These are phyloP conservation scores for Syncephalastrum contaminatum DNA, from an alignment of 371 early-diverging fungal genomes.

Conservation along the genomic window DNA sequence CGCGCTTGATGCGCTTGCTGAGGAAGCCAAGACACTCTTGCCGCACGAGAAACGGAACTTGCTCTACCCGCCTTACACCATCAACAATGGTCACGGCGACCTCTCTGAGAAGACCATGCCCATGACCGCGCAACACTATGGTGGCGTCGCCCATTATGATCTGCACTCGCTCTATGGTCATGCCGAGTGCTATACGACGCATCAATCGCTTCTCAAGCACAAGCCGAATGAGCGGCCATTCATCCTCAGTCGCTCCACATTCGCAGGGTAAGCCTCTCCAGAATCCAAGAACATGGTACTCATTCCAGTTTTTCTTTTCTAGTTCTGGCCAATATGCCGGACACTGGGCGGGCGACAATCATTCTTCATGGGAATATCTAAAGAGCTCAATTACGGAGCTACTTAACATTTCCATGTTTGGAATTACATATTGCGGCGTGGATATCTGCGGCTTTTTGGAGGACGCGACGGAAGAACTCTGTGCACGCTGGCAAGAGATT, in stretches of 20 bases:
- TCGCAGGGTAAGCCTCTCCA: slow-evolving; percentile 41
- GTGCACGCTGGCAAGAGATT: slow-evolving; percentile 70
- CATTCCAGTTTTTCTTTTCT: background rate
- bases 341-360: slow-evolving; percentile 64
- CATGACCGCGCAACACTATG: slow-evolving; percentile 55
- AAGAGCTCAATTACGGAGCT: slow-evolving; percentile 57
- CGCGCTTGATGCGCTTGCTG: slow-evolving; percentile 19
- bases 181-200: slow-evolving; percentile 53
- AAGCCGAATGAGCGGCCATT: slow-evolving; percentile 63
- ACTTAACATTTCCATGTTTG: slow-evolving; percentile 68
- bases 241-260: slow-evolving; percentile 70
- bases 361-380: slow-evolving; percentile 52
- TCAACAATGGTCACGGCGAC: slow-evolving; percentile 33
- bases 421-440: slow-evolving; percentile 66
- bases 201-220: slow-evolving; percentile 29
- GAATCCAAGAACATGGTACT: too few species aligned
- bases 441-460: slow-evolving; percentile 74
- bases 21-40: slow-evolving; percentile 20
- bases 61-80: slow-evolving; percentile 35
- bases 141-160: slow-evolving; percentile 56
- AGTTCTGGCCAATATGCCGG: slow-evolving; percentile 57
- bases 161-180: slow-evolving; percentile 69
- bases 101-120: slow-evolving; percentile 58
- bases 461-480: slow-evolving; percentile 54
- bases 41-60: slow-evolving; percentile 26